Base-by-base conservation (phyloP, 805 yeast genomes). In the Hanseniaspora jakobsenii region DNA sequence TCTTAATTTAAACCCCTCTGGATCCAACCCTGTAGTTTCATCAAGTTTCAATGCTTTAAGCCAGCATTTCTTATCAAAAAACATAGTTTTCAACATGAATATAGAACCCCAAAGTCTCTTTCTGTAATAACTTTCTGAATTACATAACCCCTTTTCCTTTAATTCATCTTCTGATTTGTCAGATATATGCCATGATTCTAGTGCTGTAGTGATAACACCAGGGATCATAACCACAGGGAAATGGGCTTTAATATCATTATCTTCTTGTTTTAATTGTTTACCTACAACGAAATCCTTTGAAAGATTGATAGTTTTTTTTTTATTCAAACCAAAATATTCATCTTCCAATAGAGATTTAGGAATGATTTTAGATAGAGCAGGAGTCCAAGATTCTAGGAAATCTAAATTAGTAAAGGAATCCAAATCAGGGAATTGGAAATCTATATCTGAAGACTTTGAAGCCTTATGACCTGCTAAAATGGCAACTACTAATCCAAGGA, bases 71-170 rank as follows among this genome's bases (percentile, higher is more conserved):
- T 91, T 91, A 56, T 89, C 95, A 45, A 87, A 65, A 18, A 91
- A 69, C 97, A 91, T 89, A 3, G 94, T 78, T 52, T 81, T 71
- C 47, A 91, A 64, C 98, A 91, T 91, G 58, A 83, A 86, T 66
- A 86, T 87, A 0, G 95, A 84, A 0, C 98, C 98, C 98, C 98
- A 91, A 47, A 91, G 60, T 52, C 97, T 68, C 57, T 86, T 87
- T 41, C 98, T 70, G 64, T 89, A 91, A 60, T 89, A 93, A 8
- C 77, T 70, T 48, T 78, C 74, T 30, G 85, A 72, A 3, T 94
- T 91, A 59, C 98, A 91, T 9, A 9, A 34, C 5, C 5, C n/a
- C 21, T 41, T 32, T 6, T 19, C 12, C n/a, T 29, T 36, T 24
- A 6, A 6, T 17, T 14, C 31, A 4, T 36, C 39, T 6, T 78